Percentiles rank a stretch among this genome's conserved stretches.
These are phyloP conservation scores for Metschnikowia koreensis DNA, from an alignment of 805 yeast species.

Conservation along the genomic window DNA sequence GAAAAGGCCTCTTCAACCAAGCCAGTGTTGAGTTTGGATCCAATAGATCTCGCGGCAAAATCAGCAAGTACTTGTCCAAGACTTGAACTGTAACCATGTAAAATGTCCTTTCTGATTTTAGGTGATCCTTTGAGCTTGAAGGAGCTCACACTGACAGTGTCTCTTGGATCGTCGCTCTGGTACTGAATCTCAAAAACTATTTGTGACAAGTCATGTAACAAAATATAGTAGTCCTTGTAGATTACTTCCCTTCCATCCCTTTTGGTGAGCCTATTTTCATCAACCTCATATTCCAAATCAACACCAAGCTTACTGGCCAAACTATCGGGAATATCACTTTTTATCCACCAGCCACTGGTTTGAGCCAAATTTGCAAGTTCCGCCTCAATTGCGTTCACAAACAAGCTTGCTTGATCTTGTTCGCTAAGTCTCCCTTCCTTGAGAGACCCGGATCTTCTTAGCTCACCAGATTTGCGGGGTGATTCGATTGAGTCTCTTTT, in stretches of 20 bases:
- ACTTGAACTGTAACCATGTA: conserved; percentile 48
- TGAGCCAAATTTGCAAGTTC: conserved; percentile 31
- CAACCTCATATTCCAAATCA: conserved; percentile 64
- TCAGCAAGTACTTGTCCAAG: conserved; percentile 52
- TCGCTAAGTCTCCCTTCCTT: conserved; percentile 17
- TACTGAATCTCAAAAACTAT: conserved; percentile 57
- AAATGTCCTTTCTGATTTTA: conserved; percentile 40
- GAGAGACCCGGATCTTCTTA: conserved; percentile 5
- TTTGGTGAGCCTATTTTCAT: conserved; percentile 51
- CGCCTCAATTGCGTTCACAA: conserved; percentile 24
- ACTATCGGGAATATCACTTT: conserved; percentile 54
- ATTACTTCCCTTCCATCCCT: conserved; percentile 52
- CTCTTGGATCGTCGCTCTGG: conserved; percentile 52
- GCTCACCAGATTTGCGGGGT: conserved; percentile 7
- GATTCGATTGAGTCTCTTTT: conserved; percentile 9
- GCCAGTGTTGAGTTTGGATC: conserved; percentile 30
- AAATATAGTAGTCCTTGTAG: conserved; percentile 64
- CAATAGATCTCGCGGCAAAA: conserved; percentile 32
- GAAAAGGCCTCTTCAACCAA: conserved; percentile 25
- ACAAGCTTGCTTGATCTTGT: conserved; percentile 29
- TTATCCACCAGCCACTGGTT: conserved; percentile 64
- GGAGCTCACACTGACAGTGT: conserved; percentile 40
- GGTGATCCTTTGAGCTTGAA: conserved; percentile 42
- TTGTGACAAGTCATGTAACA: conserved; percentile 73
- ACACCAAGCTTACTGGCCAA: conserved; percentile 40